Conservation (phyloP, 139 green algal genomes). For the Tetradesmus obliquus region DNA sequence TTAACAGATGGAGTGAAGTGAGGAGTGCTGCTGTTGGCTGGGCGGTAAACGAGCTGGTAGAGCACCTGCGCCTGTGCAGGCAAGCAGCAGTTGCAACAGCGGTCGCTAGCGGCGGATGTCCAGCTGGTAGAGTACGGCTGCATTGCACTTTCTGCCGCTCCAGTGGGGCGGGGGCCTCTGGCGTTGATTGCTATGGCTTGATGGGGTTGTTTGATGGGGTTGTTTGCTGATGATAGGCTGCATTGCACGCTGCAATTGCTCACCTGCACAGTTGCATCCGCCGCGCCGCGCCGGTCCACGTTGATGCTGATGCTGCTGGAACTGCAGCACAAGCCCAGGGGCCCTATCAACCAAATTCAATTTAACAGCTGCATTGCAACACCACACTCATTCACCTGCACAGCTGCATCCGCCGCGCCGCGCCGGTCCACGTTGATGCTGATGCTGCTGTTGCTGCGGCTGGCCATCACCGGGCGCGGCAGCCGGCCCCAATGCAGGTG, state of each 20-base stretch:
- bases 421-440: constrained; percentile 19
- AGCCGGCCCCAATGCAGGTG: background rate
- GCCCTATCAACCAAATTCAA: no score
- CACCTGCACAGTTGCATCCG: background rate
- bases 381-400: background rate
- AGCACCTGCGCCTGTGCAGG: background rate
- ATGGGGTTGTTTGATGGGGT: no score
- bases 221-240: no score
- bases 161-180: no score
- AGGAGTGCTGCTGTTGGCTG: background rate
- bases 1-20: background rate
- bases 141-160: no score
- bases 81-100: background rate
- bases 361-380: no score
- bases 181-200: no score
- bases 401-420: background rate
- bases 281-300: constrained; percentile 4
- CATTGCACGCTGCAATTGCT: background rate
- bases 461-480: background rate
- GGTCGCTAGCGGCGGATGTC: background rate
- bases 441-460: background rate
- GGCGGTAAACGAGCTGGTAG: constrained; percentile 3
- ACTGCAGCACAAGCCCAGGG: background rate
- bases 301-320: constrained; percentile 8
- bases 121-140: background rate